Evolutionary conservation across 2,329 filamentous ascomycete genomes (phyloP).

Genomic region (Mollisia scopiformis): DNA sequence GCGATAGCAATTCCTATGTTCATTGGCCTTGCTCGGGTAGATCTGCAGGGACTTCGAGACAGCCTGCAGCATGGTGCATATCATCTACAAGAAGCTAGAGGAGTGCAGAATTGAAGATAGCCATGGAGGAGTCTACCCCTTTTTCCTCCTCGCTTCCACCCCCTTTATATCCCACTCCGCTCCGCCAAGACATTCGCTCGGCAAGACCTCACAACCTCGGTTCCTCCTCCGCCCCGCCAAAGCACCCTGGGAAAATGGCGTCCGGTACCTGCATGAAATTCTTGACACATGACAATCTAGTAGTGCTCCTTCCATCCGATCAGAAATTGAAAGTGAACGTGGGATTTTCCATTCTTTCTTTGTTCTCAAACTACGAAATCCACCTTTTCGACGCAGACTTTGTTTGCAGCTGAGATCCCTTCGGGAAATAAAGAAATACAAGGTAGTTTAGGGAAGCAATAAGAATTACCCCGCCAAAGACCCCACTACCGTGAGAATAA

Average conservation of each 20-base stretch:
- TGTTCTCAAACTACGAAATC: not conserved
- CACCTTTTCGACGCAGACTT: not conserved
- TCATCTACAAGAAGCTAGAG: too few species aligned
- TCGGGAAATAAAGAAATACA: not conserved
- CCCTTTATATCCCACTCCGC: not conserved
- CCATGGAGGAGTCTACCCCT: not conserved
- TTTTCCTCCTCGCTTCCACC: not conserved
- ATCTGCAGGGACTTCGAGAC: not conserved
- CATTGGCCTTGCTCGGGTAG: not conserved
- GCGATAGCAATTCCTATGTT: not conserved
- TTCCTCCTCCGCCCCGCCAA: not conserved
- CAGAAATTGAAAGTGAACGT: not conserved
- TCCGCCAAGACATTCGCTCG: not conserved
- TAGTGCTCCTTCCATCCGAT: constrained; percentile 16
- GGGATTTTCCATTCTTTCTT: not conserved
- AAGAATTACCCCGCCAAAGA: not conserved
- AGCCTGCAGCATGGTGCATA: not conserved
- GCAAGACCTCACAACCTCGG: not conserved
- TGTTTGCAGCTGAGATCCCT: not conserved
- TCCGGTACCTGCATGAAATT: constrained; percentile 12
- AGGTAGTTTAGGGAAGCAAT: not conserved
- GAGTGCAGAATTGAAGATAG: not conserved
- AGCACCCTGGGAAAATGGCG: not conserved
- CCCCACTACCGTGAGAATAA: not conserved
- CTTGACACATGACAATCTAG: constrained; percentile 3